These are phyloP conservation scores for Cercospora sojina DNA, from an alignment of 2,329 filamentous ascomycete species.

Conservation along the genomic window DNA sequence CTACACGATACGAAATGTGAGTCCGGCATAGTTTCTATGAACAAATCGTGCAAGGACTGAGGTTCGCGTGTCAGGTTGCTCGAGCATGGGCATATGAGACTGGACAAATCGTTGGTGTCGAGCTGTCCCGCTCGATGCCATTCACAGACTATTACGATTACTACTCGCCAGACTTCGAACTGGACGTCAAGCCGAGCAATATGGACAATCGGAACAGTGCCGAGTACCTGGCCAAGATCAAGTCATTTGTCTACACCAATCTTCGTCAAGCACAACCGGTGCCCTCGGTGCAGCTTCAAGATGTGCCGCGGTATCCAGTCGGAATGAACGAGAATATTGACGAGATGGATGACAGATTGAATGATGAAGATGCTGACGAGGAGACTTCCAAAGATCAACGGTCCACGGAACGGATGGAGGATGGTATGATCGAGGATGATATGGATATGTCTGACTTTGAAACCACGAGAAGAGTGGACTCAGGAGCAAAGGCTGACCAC, in stretches of 20 bases:
- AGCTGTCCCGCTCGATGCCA: conserved; percentile 65
- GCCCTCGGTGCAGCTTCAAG: neutral
- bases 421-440: neutral
- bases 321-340: neutral
- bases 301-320: neutral
- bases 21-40: neutral
- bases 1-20: conserved; percentile 65
- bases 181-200: conserved; percentile 68
- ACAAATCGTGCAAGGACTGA: neutral
- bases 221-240: conserved; percentile 69
- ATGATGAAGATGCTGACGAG: neutral
- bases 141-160: conserved; percentile 96
- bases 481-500: neutral
- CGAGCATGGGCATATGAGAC: conserved; percentile 66
- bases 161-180: conserved; percentile 67
- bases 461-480: neutral
- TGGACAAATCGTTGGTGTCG: conserved; percentile 78
- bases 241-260: conserved; percentile 30
- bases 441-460: neutral
- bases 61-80: conserved; percentile 35
- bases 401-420: neutral
- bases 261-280: neutral
- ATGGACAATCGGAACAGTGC: conserved; percentile 70
- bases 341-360: neutral
- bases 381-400: neutral